These are phyloP conservation scores for Xylaria sp. DNA, from an alignment of 2,329 filamentous ascomycete species.

Conservation along the genomic window DNA sequence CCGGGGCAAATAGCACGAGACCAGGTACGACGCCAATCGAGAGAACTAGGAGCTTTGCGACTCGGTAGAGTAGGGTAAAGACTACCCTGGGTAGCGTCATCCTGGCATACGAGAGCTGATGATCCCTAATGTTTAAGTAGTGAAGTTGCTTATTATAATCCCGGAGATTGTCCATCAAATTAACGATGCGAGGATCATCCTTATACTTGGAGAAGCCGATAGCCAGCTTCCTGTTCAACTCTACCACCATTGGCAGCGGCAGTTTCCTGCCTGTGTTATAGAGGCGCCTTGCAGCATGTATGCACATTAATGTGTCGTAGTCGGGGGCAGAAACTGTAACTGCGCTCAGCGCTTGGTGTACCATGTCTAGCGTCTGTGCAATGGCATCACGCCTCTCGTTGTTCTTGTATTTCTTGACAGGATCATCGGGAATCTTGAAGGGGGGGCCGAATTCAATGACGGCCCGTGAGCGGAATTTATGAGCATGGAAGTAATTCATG, in stretches of 20 bases:
- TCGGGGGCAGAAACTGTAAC: constrained; percentile 94
- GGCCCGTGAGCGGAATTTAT: constrained; percentile 96
- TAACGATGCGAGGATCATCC: constrained; percentile 84
- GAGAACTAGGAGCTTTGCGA: constrained; percentile 80
- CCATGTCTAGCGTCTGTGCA: constrained; percentile 82
- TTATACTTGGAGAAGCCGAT: constrained; percentile 94
- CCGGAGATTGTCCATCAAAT: constrained; percentile 78
- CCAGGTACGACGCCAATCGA: constrained; percentile 87
- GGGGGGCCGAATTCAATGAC: constrained; percentile 95
- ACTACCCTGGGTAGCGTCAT: constrained; percentile 82
- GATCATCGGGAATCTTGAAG: constrained; percentile 82
- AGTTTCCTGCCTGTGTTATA: constrained; percentile 97
- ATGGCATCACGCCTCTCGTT: constrained; percentile 90
- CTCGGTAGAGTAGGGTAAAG: constrained; percentile 80
- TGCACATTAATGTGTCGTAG: constrained; percentile 96
- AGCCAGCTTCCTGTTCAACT: constrained; percentile 90
- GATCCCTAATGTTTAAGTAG: constrained; percentile 88
- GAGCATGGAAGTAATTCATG: constrained; percentile 99
- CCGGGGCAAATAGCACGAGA: constrained; percentile 85
- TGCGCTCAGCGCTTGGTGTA: constrained; percentile 84
- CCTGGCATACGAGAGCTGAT: constrained; percentile 92
- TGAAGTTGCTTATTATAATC: constrained; percentile 89
- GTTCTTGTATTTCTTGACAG: constrained; percentile 86
- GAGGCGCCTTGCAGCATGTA: constrained; percentile 90
- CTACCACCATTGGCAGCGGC: constrained; percentile 89